A percentile compares a stretch with the other conserved stretches of the same genome.
Evolutionary conservation across 1,139 yeast species (phyloP).

Genomic region (Geotrichum aggregatum): DNA sequence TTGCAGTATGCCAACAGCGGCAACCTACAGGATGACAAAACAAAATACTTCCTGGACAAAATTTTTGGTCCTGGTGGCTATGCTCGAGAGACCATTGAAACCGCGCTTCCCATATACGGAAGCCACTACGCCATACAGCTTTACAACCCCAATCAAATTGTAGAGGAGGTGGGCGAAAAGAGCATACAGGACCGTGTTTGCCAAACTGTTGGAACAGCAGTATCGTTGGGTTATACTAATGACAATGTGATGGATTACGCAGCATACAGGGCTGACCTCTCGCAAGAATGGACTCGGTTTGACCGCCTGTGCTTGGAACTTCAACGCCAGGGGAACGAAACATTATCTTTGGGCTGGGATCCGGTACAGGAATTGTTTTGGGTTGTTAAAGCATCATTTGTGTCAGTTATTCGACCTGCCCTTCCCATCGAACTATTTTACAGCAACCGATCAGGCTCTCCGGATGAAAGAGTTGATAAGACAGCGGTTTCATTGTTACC

Average conservation of each 20-base stretch:
- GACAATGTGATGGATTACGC: conserved; percentile 22
- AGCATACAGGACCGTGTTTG: conserved; percentile 37
- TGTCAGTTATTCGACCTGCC: conserved; percentile 27
- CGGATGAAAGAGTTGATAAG: conserved; percentile 14
- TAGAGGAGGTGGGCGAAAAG: conserved; percentile 23
- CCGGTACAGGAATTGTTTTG: conserved; percentile 22
- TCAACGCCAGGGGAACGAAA: conserved; percentile 54
- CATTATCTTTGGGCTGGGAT: conserved; percentile 42
- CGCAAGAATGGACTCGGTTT: conserved; percentile 55
- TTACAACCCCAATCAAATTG: conserved; percentile 4
- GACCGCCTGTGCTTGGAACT: conserved; percentile 65
- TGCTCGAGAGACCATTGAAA: conserved; percentile 43
- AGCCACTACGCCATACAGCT: conserved; percentile 27
- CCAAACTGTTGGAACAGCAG: conserved; percentile 33
- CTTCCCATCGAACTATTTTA: conserved; percentile 27
- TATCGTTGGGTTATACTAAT: conserved; percentile 23
- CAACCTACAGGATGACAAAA: conserved; percentile 28
- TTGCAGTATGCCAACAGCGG: conserved; percentile 10
- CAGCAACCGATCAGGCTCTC: conserved; percentile 27
- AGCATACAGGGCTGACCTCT: conserved; percentile 35
- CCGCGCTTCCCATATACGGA: conserved; percentile 44
- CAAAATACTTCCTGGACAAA: conserved; percentile 44
- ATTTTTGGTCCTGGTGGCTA: conserved; percentile 50
- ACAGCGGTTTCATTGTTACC: not conserved
- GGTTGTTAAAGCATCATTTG: conserved; percentile 28